These are phyloP conservation scores for Ampelocalamus luodianensis DNA, from an alignment of 176 grass and related monocot species.

Conservation along the genomic window DNA sequence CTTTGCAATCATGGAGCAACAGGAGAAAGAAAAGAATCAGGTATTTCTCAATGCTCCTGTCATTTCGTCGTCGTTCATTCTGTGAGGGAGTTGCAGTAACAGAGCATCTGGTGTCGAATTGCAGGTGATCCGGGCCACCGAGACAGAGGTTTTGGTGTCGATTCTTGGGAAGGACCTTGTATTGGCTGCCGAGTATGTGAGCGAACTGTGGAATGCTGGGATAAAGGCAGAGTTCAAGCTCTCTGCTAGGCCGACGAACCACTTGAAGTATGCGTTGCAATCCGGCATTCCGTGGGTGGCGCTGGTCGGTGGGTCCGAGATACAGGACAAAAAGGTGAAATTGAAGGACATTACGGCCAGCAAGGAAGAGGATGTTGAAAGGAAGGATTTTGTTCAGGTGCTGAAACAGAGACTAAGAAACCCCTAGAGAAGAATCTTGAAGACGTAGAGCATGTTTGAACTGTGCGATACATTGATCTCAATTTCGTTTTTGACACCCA, in stretches of 20 bases:
- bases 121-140: slow-evolving; percentile 72
- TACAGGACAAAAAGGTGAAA: slow-evolving; percentile 57
- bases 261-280: slow-evolving; percentile 65
- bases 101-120: background rate
- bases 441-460: background rate
- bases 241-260: slow-evolving; percentile 68
- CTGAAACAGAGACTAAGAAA: slow-evolving; percentile 55
- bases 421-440: background rate
- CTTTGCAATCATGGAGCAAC: slow-evolving; percentile 93
- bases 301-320: slow-evolving; percentile 70
- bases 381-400: slow-evolving; percentile 62
- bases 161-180: slow-evolving; percentile 86
- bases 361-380: slow-evolving; percentile 65
- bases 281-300: slow-evolving; percentile 84
- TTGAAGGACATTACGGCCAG: slow-evolving; percentile 77
- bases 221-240: slow-evolving; percentile 94
- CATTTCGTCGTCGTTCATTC: background rate
- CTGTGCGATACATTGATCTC: background rate
- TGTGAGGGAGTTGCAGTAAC: background rate
- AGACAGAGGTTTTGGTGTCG: slow-evolving; percentile 86
- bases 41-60: slow-evolving; percentile 45
- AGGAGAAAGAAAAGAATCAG: slow-evolving; percentile 80
- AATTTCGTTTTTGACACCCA: background rate
- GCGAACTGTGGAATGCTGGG: slow-evolving; percentile 79
- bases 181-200: slow-evolving; percentile 68